A percentile compares a stretch with the other conserved stretches of the same genome.
These are phyloP conservation scores for Apiotrichum porosum DNA, from an alignment of 1,284 basidiomycete genomes.

Conservation along the genomic window DNA sequence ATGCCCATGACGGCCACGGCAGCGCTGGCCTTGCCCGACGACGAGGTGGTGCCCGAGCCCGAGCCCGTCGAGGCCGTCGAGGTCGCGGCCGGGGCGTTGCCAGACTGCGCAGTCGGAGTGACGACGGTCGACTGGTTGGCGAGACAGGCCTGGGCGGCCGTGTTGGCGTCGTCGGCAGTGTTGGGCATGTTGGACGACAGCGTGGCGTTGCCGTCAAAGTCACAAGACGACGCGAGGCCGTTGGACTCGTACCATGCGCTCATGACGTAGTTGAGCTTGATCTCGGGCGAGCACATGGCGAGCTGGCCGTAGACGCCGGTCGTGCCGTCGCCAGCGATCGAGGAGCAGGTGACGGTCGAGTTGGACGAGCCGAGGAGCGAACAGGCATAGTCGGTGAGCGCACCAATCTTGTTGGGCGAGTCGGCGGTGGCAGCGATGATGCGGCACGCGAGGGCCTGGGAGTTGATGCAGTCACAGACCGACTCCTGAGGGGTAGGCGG, in stretches of 20 bases:
- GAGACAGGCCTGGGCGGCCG: constrained; percentile 7
- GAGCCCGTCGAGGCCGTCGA: background rate
- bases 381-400: constrained; percentile 63
- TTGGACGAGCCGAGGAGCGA: constrained; percentile 61
- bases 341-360: constrained; percentile 55
- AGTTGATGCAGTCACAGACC: constrained; percentile 72
- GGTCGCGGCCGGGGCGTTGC: background rate
- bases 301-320: constrained; percentile 70
- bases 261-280: constrained; percentile 79
- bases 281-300: constrained; percentile 62
- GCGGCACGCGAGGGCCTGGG: constrained; percentile 61
- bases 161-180: constrained; percentile 2
- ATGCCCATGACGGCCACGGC: background rate
- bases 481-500: constrained; percentile 76
- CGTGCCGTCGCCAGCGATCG: constrained; percentile 67
- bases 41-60: background rate
- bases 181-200: constrained; percentile 50
- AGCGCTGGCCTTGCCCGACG: background rate
- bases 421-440: constrained; percentile 63
- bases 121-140: constrained; percentile 3
- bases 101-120: constrained; percentile 8
- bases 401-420: constrained; percentile 63
- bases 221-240: constrained; percentile 53
- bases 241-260: constrained; percentile 65
- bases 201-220: constrained; percentile 77